phyloP scores from a whole-genome alignment of 208 protist genomes.

The Trypanosoma lewisi region DNA sequence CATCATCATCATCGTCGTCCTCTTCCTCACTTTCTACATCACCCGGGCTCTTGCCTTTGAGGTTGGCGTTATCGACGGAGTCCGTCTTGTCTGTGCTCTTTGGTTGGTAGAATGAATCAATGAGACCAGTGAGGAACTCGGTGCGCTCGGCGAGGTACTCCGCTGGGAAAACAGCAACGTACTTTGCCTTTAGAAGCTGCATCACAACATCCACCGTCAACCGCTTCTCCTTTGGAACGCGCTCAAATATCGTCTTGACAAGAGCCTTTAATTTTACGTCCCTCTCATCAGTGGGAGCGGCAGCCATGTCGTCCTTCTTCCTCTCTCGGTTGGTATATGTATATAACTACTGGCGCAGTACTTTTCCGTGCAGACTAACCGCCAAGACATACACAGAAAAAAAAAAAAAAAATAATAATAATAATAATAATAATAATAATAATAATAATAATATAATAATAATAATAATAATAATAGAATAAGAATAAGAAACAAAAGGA shows the following conservation, averaged over 20 bases:
- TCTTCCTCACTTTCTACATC: conserved; percentile 10
- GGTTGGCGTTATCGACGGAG: not conserved
- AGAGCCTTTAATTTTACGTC: conserved; percentile 63
- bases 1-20: conserved; percentile 20
- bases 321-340: not conserved
- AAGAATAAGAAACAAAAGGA: no score
- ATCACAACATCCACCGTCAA: conserved; percentile 61
- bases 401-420: no score
- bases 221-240: conserved; percentile 71
- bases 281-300: conserved; percentile 38
- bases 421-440: no score
- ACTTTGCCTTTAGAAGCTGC: conserved; percentile 70
- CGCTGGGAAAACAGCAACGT: conserved; percentile 49
- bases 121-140: conserved; percentile 43
- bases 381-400: no score
- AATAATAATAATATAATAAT: no score
- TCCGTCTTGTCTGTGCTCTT: not conserved
- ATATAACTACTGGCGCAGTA: no score
- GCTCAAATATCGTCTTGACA: conserved; percentile 61
- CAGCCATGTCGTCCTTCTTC: conserved; percentile 15
- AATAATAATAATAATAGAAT: no score
- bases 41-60: not conserved
- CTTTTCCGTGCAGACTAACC: no score
- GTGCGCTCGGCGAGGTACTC: conserved; percentile 48
- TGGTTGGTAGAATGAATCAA: conserved; percentile 34